Percentiles rank a stretch among this genome's conserved stretches.
These are phyloP conservation scores for Monosporozyma servazzii DNA, from an alignment of 805 yeast species.

Conservation along the genomic window DNA sequence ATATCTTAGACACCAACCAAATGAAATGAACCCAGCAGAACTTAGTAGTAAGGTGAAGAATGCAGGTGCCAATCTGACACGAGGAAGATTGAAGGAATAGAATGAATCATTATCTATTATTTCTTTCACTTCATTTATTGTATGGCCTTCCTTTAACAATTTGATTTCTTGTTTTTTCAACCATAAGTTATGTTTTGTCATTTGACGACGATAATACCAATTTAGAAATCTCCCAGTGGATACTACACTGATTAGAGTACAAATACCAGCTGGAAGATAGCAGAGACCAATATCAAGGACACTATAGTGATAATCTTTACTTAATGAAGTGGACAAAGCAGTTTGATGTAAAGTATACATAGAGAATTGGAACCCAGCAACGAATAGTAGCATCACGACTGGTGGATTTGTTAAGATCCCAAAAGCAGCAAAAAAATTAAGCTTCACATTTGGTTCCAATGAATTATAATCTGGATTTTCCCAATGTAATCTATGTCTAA, in stretches of 20 bases:
- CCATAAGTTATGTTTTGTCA: constrained; percentile 18
- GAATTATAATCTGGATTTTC: constrained; percentile 29
- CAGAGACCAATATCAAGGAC: constrained; percentile 58
- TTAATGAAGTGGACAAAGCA: constrained; percentile 48
- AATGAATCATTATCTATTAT: constrained; percentile 18
- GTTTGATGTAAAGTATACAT: constrained; percentile 65
- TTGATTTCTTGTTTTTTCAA: constrained; percentile 9
- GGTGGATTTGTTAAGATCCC: constrained; percentile 36
- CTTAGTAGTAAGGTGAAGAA: constrained; percentile 35
- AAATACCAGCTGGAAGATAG: constrained; percentile 66
- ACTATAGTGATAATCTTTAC: constrained; percentile 40
- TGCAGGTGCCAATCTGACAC: constrained; percentile 44
- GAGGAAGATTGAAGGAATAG: constrained; percentile 44
- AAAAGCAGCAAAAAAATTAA: constrained; percentile 34
- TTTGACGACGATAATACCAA: constrained; percentile 27
- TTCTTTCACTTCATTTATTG: constrained; percentile 12
- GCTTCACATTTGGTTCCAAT: constrained; percentile 14
- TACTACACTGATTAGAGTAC: constrained; percentile 54
- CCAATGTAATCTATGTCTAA: constrained; percentile 20
- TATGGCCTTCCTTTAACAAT: constrained; percentile 15
- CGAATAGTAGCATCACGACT: constrained; percentile 41
- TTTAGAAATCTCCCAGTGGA: constrained; percentile 50
- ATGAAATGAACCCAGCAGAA: constrained; percentile 37
- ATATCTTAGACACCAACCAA: constrained; percentile 65
- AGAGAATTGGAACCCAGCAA: constrained; percentile 56